Evolutionary conservation across 805 yeast genomes (phyloP).

Genomic region (Saccharomycopsis guyanensis): DNA sequence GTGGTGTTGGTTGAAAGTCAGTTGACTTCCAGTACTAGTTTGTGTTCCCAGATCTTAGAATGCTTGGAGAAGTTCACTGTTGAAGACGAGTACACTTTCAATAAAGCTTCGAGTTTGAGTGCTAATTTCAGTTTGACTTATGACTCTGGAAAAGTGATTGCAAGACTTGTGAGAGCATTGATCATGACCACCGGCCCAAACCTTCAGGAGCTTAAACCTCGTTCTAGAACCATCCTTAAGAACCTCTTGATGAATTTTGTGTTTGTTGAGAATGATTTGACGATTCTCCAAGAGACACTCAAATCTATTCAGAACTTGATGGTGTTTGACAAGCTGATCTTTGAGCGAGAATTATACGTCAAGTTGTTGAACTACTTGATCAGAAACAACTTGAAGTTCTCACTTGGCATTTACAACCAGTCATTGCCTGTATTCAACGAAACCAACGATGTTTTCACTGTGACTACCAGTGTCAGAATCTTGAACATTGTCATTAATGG

Average conservation of each 20-base stretch:
- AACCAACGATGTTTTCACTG: conserved; percentile 36
- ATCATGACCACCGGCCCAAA: conserved; percentile 55
- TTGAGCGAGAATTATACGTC: conserved; percentile 28
- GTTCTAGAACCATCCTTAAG: conserved; percentile 28
- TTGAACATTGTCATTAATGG: conserved; percentile 44
- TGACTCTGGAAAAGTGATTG: conserved; percentile 38
- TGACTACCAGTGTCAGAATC: conserved; percentile 34
- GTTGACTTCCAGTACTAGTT: conserved; percentile 35
- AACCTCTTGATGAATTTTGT: conserved; percentile 31
- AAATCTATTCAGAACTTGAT: conserved; percentile 38
- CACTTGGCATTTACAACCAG: conserved; percentile 25
- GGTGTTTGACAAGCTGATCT: conserved; percentile 36
- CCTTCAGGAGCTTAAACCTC: conserved; percentile 29
- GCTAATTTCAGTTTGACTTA: conserved; percentile 42
- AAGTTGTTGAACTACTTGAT: conserved; percentile 28
- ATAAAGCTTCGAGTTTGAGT: conserved; percentile 35
- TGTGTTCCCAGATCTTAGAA: conserved; percentile 38
- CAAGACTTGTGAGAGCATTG: conserved; percentile 37
- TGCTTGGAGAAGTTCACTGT: conserved; percentile 32
- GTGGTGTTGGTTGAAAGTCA: conserved; percentile 50
- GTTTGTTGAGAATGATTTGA: conserved; percentile 27
- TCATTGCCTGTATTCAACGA: conserved; percentile 32
- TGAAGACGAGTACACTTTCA: conserved; percentile 44
- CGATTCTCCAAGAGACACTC: conserved; percentile 31
- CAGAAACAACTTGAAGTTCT: conserved; percentile 28